A percentile compares a stretch with the other conserved stretches of the same genome.
Conservation (phyloP, 495 filamentous ascomycete species). For the Podospora anserina region DNA sequence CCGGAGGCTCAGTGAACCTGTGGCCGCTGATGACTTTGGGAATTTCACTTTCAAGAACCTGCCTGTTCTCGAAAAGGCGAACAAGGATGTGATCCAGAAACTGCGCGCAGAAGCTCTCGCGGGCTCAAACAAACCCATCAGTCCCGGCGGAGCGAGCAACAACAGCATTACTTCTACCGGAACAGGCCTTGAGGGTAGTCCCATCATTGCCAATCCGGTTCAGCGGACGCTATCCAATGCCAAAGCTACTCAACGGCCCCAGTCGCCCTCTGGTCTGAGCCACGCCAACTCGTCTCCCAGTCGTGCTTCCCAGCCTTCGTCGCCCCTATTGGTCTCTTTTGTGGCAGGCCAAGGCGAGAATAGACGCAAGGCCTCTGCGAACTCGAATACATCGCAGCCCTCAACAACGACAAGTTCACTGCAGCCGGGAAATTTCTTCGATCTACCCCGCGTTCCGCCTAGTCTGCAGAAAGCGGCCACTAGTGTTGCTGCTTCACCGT, state of each 20-base stretch:
- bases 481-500: conserved; percentile 64
- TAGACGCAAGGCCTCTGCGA: conserved; percentile 71
- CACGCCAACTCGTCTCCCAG: conserved; percentile 84
- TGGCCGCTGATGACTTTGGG: conserved; percentile 87
- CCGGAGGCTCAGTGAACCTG: conserved; percentile 85
- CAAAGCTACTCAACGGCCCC: conserved; percentile 70
- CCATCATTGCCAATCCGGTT: conserved; percentile 71
- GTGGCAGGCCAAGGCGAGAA: conserved; percentile 62
- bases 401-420: conserved; percentile 65
- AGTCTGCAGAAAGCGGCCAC: conserved; percentile 57
- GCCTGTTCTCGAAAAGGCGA: conserved; percentile 93
- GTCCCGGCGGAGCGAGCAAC: conserved; percentile 38
- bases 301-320: conserved; percentile 87
- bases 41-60: conserved; percentile 96
- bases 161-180: conserved; percentile 44
- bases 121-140: conserved; percentile 53
- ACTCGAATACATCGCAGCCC: conserved; percentile 76
- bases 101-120: conserved; percentile 83
- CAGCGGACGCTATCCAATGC: conserved; percentile 79
- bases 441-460: conserved; percentile 59
- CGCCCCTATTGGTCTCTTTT: conserved; percentile 89
- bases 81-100: conserved; percentile 97
- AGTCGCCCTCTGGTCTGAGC: conserved; percentile 76
- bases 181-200: conserved; percentile 80
- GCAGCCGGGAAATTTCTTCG: conserved; percentile 72